These are phyloP conservation scores for Phytophthora sansomeana DNA, from an alignment of 352 stramenopile genomes.

Conservation along the genomic window DNA sequence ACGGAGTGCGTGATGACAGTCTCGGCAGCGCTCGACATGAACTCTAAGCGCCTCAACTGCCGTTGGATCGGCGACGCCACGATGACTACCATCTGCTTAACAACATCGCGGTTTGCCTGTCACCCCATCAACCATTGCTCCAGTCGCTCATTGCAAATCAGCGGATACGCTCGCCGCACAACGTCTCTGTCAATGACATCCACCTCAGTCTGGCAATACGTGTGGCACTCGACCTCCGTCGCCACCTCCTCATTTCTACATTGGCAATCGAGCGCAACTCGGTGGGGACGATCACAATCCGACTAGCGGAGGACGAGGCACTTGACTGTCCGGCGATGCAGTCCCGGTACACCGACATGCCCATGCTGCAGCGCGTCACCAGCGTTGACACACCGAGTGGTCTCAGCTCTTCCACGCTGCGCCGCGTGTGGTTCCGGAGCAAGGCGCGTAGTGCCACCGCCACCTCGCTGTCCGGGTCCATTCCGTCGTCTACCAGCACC, in stretches of 20 bases:
- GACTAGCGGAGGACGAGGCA: not conserved
- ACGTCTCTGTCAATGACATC: slow-evolving; percentile 5
- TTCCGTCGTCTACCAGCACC: slow-evolving; percentile 11
- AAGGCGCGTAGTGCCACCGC: slow-evolving; percentile 19
- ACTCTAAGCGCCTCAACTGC: not conserved
- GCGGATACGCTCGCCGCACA: not conserved
- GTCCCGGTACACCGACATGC: slow-evolving; percentile 16
- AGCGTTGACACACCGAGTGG: not conserved
- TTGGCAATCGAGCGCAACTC: not conserved
- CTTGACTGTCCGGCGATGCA: slow-evolving; percentile 8
- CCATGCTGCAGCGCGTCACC: slow-evolving; percentile 19
- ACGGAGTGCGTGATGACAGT: not conserved
- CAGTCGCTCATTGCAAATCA: slow-evolving; percentile 19
- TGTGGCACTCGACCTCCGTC: slow-evolving; percentile 11
- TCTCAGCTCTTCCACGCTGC: slow-evolving; percentile 2
- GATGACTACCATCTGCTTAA: slow-evolving; percentile 10
- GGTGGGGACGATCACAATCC: slow-evolving; percentile 15
- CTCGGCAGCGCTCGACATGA: too few relatives aligned
- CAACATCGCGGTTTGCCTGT: slow-evolving; percentile 1
- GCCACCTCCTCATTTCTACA: slow-evolving; percentile 13
- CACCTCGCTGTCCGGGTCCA: slow-evolving; percentile 20
- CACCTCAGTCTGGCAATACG: slow-evolving; percentile 6
- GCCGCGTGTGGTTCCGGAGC: slow-evolving; percentile 20
- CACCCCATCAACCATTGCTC: slow-evolving; percentile 7
- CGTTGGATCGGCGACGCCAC: slow-evolving; percentile 7